Percentiles rank a stretch among this genome's conserved stretches.
Conservation (phyloP, 2,329 filamentous ascomycete genomes). For the Clathrospora elynae region DNA sequence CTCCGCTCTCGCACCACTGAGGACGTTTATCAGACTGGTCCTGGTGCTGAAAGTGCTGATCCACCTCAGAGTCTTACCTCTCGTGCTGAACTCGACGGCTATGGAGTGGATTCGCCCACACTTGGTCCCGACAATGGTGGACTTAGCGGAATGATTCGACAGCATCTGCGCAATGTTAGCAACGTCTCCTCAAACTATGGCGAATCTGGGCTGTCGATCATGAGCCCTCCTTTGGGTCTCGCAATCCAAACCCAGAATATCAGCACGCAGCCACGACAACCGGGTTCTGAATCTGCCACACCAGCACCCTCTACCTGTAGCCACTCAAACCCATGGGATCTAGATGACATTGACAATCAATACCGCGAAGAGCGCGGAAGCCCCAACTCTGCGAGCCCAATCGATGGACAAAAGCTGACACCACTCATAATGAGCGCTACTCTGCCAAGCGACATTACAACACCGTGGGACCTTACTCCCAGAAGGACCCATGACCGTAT, state of each 20-base stretch:
- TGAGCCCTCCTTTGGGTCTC: conserved; percentile 52
- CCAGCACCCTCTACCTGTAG: conserved; percentile 56
- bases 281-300: conserved; percentile 45
- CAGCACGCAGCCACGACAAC: conserved; percentile 34
- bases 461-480: conserved; percentile 57
- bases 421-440: conserved; percentile 18
- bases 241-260: conserved; percentile 43
- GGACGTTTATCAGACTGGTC: conserved; percentile 14
- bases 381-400: conserved; percentile 43
- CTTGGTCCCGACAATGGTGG: conserved; percentile 69
- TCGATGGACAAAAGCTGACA: conserved; percentile 31
- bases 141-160: conserved; percentile 79
- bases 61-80: conserved; percentile 11
- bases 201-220: conserved; percentile 45
- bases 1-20: conserved; percentile 39
- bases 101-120: conserved; percentile 74
- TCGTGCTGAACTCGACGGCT: conserved; percentile 21
- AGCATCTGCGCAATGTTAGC: conserved; percentile 83
- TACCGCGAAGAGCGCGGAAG: conserved; percentile 46
- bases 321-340: conserved; percentile 61
- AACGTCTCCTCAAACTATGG: conserved; percentile 77
- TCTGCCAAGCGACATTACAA: conserved; percentile 15
- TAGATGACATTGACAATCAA: conserved; percentile 56
- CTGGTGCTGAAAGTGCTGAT: conserved; percentile 14
- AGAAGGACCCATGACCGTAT: conserved; percentile 54